Base-by-base conservation (phyloP, 306 rosid genomes). In the Sphenostylis stenocarpa region DNA sequence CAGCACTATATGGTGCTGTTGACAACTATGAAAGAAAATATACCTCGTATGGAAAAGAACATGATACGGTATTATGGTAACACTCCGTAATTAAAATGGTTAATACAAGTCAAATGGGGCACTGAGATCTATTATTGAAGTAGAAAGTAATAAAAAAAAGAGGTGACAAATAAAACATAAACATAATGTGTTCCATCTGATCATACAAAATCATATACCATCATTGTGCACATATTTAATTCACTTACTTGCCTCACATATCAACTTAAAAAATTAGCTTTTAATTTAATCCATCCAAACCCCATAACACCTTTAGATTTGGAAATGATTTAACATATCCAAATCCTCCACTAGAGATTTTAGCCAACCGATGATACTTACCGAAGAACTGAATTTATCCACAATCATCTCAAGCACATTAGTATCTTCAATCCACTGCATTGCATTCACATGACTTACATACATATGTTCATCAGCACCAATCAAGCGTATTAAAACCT, bases 381-480 rank as follows among this genome's bases (percentile, higher is more conserved):
- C 99, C 9, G 99, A 89, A 75, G 97, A 89, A 77, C 92, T 96
- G 81, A 96, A 91, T 86, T 93, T 93, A 86, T 93, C 98, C 75
- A 87, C 96, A 80, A 96, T 96, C 99, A 96, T 91, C 90, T 96
- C 99, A 61, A 96, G 88, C 79, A 96, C 92, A 84, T 88, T 86
- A 11, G 91, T 87, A 26, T 88, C 93, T 88, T 91, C 97, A 52
- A 93, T 92, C 99, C 99, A 96, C 80, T 89, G 89, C 97, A 96
- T 88, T 41, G 90, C 88, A 78, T 96, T 98, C 45, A 67, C 81
- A 72, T 91, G 85, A 86, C 87, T 92, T 77, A 89, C 74, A 73
- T 92, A 96, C 87, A 96, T 88, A 73, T 92, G 98, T 85, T 93
- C 99, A 79, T 96, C 99, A 23, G 99, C 98, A 77, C 98, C 98